Base-by-base conservation (phyloP, 495 filamentous ascomycete genomes). In the Astrothelium subdiscretum region DNA sequence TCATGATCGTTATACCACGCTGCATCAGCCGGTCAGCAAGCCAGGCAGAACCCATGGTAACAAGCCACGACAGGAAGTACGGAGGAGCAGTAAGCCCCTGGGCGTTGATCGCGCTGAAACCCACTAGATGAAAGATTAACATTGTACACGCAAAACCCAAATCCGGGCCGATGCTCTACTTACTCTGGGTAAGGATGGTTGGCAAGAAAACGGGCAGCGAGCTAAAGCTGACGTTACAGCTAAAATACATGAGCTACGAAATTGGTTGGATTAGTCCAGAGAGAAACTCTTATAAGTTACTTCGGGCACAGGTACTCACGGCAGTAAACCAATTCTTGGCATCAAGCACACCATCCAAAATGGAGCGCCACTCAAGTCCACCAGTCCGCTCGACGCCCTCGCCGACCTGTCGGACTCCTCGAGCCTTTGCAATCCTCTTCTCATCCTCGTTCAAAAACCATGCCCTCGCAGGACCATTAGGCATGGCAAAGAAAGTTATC, bases 121-220 rank as follows among this genome's bases (percentile, higher is more conserved):
- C 58, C 83, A 77, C 13, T 92, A 78, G 69, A 92, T 13, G 3
- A 35, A 10, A 59, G 2, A 29, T 59, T 26, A 59, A 18, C 20
- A 26, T 32, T 35, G 2, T 42, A 10, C 26, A 2, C 18, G 10
- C 3, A 4, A 3, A n/a, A 59, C 35, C 12, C 3, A 32, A 32
- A 26, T 32, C 57, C 3, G n/a, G 31, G 20, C 12, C 26, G n/a
- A 10, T 32, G n/a, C 2, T 35, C 8, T n/a, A 35, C 57, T 5
- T 20, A 59, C 57, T 60, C 22, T 62, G 31, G 10, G 24, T 27
- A 61, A 69, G 65, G 40, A 69, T 91, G 11, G 87, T 87, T 0
- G 90, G 90, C 1, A 96, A 78, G 69, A 94, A 96, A 2, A 92
- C 88, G 0, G 90, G 89, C 8, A 96, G 80, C 5, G 88, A 91